phyloP scores from a whole-genome alignment of 352 stramenopile genomes.

The Phytophthora boehmeriae region DNA sequence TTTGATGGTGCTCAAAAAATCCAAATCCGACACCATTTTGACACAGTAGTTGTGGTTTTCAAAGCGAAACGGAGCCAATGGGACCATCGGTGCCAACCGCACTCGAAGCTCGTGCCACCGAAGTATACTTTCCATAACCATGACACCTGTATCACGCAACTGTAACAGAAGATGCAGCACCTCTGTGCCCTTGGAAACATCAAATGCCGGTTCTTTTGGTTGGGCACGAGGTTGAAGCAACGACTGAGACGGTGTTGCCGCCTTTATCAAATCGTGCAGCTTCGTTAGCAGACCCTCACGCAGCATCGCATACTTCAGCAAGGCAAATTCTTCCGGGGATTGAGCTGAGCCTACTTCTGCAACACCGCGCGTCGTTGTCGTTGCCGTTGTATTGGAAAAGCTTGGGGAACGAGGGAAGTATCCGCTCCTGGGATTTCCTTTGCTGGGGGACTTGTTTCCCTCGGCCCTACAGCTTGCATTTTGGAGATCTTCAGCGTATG shows the following conservation, averaged over 20 bases:
- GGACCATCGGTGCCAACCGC: conserved; percentile 27
- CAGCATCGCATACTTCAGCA: conserved; percentile 66
- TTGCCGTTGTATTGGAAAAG: conserved; percentile 28
- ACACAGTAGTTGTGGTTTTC: conserved; percentile 69
- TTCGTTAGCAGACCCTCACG: conserved; percentile 64
- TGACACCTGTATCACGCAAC: conserved; percentile 60
- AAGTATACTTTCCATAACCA: conserved; percentile 55
- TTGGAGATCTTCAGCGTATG: conserved; percentile 57
- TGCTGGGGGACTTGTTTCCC: conserved; percentile 10
- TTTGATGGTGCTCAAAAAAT: conserved; percentile 68
- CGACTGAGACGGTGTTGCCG: conserved; percentile 24
- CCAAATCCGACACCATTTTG: conserved; percentile 80
- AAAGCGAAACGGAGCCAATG: conserved; percentile 46
- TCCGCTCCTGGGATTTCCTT: conserved; percentile 12
- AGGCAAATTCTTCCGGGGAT: conserved; percentile 27
- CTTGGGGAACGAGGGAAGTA: conserved; percentile 24
- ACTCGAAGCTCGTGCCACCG: conserved; percentile 52
- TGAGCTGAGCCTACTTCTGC: conserved; percentile 31
- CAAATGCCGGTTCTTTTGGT: conserved; percentile 38
- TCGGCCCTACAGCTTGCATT: conserved; percentile 1
- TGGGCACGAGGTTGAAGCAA: conserved; percentile 26
- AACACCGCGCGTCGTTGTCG: conserved; percentile 23
- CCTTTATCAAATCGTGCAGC: conserved; percentile 45
- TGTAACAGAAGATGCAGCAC: conserved; percentile 72
- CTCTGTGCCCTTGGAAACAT: conserved; percentile 51